Evolutionary conservation across 163 green algal species (phyloP).

Genomic region (Prototheca wickerhamii): DNA sequence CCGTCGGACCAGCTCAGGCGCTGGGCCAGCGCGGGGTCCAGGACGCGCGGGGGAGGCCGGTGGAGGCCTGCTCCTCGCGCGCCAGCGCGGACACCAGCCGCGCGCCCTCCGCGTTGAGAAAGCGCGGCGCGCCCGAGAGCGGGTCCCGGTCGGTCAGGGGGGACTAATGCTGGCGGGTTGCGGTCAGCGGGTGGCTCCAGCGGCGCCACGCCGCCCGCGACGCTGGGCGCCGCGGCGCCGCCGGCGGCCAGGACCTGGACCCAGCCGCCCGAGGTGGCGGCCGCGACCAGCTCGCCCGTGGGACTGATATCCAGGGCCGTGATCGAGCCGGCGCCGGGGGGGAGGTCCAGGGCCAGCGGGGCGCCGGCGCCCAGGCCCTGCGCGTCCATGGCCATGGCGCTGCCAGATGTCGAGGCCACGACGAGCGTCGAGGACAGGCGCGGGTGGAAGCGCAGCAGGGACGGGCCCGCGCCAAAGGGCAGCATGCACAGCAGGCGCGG

Average conservation of each 20-base stretch:
- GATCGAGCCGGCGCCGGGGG: slow-evolving; percentile 40
- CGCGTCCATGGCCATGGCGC: slow-evolving; percentile 54
- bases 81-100: slow-evolving; percentile 42
- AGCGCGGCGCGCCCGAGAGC: slow-evolving; percentile 7
- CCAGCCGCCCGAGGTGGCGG: too few relatives aligned
- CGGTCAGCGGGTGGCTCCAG: background rate
- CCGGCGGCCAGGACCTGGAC: too few relatives aligned
- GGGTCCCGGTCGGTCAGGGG: slow-evolving; percentile 19
- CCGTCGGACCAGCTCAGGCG: slow-evolving; percentile 57
- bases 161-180: slow-evolving; percentile 2
- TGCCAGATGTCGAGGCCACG: slow-evolving; percentile 36
- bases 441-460: slow-evolving; percentile 62
- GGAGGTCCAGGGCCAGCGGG: slow-evolving; percentile 13
- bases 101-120: slow-evolving; percentile 6
- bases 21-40: slow-evolving; percentile 40
- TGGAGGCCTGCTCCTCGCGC: slow-evolving; percentile 1
- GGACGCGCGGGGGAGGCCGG: slow-evolving; percentile 44
- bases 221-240: too few relatives aligned
- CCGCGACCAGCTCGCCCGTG: slow-evolving; percentile 44
- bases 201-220: too few relatives aligned
- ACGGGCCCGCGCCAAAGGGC: slow-evolving; percentile 40
- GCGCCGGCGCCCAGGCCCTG: slow-evolving; percentile 7
- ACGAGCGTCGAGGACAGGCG: slow-evolving; percentile 48
- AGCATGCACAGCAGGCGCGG: slow-evolving; percentile 43
- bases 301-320: slow-evolving; percentile 20